These are phyloP conservation scores for Xylaria sp. DNA, from an alignment of 2,329 filamentous ascomycete genomes.

Conservation along the genomic window DNA sequence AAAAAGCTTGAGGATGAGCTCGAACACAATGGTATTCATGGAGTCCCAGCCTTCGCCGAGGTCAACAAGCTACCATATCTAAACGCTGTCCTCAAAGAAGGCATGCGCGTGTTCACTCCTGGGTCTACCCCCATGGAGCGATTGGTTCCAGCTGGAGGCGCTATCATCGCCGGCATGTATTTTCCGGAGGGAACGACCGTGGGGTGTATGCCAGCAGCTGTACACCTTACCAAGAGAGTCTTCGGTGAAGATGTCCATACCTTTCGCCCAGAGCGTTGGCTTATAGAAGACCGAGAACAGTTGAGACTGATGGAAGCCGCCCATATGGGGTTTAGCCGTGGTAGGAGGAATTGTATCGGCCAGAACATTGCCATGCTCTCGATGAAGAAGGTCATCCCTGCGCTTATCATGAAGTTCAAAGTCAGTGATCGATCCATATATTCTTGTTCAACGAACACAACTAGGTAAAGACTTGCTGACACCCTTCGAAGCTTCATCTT, in stretches of 20 bases:
- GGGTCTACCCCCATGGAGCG: constrained; percentile 41
- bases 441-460: background rate
- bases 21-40: constrained; percentile 29
- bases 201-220: constrained; percentile 39
- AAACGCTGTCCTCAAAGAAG: constrained; percentile 42
- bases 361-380: constrained; percentile 44
- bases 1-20: constrained; percentile 51
- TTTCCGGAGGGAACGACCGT: constrained; percentile 44
- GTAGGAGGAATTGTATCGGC: constrained; percentile 41
- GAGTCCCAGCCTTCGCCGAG: constrained; percentile 40
- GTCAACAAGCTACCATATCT: constrained; percentile 44
- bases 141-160: constrained; percentile 41
- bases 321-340: constrained; percentile 46
- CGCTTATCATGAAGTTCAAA: constrained; percentile 43
- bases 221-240: constrained; percentile 38
- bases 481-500: constrained; percentile 34
- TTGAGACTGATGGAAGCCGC: constrained; percentile 44
- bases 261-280: constrained; percentile 45
- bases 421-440: constrained; percentile 31
- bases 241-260: constrained; percentile 41
- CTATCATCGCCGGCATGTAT: constrained; percentile 42
- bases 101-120: constrained; percentile 39
- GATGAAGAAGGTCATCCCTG: constrained; percentile 45
- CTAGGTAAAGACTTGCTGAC: constrained; percentile 22
- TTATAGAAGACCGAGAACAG: constrained; percentile 40